These are phyloP conservation scores for Zancudomyces culisetae DNA, from an alignment of 371 early-diverging fungal species.

Conservation along the genomic window DNA sequence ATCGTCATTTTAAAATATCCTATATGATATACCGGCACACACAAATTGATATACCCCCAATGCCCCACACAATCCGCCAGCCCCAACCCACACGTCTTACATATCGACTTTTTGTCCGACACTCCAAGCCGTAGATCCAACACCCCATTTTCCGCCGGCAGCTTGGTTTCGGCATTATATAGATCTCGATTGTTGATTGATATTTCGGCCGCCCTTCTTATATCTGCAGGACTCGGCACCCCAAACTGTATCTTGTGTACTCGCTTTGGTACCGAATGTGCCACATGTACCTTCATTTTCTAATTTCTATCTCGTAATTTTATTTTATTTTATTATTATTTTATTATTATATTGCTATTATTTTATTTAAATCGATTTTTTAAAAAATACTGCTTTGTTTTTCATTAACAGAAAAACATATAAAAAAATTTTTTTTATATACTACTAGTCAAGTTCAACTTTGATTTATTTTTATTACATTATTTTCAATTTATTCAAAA, in stretches of 20 bases:
- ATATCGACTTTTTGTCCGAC: slow-evolving; percentile 61
- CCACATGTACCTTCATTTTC: not conserved
- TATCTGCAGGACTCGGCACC: slow-evolving; percentile 21
- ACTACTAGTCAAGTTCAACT: too few relatives aligned
- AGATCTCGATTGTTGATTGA: slow-evolving; percentile 83
- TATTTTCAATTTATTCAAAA: too few relatives aligned
- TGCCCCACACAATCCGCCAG: slow-evolving; percentile 95
- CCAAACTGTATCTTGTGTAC: slow-evolving; percentile 15
- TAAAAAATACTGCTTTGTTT: too few relatives aligned
- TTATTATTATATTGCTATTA: too few relatives aligned
- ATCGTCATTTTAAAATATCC: slow-evolving; percentile 88
- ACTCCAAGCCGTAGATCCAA: slow-evolving; percentile 79
- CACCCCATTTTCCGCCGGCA: slow-evolving; percentile 70
- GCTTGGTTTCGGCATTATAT: slow-evolving; percentile 58
- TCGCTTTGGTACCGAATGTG: not conserved
- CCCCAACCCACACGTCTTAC: slow-evolving; percentile 84
- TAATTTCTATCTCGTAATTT: not conserved
- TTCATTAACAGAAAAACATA: too few relatives aligned
- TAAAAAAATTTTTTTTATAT: too few relatives aligned
- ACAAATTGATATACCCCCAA: slow-evolving; percentile 89
- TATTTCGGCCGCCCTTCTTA: slow-evolving; percentile 41
- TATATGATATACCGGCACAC: slow-evolving; percentile 95
- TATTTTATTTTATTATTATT: too few relatives aligned
- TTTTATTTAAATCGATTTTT: too few relatives aligned
- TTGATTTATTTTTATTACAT: too few relatives aligned